Percentiles rank a stretch among this genome's conserved stretches.
Conservation (phyloP, 2,329 filamentous ascomycete species). For the Cryphonectria japonica region DNA sequence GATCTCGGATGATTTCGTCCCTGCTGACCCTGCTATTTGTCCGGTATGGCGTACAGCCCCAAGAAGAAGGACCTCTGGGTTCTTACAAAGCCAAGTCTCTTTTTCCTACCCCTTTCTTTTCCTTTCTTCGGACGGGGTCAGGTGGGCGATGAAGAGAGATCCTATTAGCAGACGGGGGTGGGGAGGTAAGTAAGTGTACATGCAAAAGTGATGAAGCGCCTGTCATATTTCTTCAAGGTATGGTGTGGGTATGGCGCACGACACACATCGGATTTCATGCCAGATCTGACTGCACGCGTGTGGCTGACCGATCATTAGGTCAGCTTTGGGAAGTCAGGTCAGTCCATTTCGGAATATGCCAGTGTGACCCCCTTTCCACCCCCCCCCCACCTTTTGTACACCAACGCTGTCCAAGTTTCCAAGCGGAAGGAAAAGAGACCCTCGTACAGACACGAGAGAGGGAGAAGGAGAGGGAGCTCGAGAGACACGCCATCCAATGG, state of each 20-base stretch:
- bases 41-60: conserved; percentile 13
- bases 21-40: conserved; percentile 10
- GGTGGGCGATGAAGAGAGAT: background rate
- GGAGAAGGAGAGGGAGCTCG: background rate
- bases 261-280: conserved; percentile 9
- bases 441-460: background rate
- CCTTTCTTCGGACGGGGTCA: background rate
- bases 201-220: background rate
- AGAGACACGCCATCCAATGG: background rate
- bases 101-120: background rate
- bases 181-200: background rate
- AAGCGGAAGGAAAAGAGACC: background rate
- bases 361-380: background rate
- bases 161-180: background rate
- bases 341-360: background rate
- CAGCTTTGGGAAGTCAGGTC: conserved; percentile 1
- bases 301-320: background rate
- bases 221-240: background rate
- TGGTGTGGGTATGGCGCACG: background rate
- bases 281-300: background rate
- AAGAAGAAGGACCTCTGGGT: background rate
- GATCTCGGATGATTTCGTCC: conserved; percentile 21
- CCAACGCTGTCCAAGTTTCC: background rate
- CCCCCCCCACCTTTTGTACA: background rate
- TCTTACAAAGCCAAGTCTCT: conserved; percentile 23